Evolutionary conservation across 768 basidiomycete species (phyloP).

Genomic region (Galerina sulciceps): DNA sequence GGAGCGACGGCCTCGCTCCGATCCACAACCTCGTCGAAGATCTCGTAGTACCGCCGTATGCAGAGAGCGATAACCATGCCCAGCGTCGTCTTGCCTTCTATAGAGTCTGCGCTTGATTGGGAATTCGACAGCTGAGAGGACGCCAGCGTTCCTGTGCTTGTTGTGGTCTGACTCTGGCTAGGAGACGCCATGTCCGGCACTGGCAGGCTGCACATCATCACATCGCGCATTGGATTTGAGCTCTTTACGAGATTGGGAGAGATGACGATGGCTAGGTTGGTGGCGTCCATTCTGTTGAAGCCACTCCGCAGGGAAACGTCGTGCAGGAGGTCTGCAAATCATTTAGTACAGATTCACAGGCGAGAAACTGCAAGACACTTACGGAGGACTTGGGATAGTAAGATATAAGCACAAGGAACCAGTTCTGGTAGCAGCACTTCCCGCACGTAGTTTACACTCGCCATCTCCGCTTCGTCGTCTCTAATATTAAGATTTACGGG

Average conservation of each 20-base stretch:
- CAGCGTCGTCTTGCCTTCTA: slow-evolving; percentile 63
- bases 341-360: slow-evolving; percentile 3
- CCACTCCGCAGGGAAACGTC: slow-evolving; percentile 73
- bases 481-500: slow-evolving; percentile 39
- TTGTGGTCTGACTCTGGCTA: not conserved
- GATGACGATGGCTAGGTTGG: slow-evolving; percentile 81
- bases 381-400: slow-evolving; percentile 75
- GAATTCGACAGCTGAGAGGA: slow-evolving; percentile 16
- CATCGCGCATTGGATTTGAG: slow-evolving; percentile 69
- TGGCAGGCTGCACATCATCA: slow-evolving; percentile 72
- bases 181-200: slow-evolving; percentile 29
- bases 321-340: slow-evolving; percentile 68
- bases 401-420: slow-evolving; percentile 72
- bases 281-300: slow-evolving; percentile 80
- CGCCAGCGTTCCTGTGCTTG: not conserved
- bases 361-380: slow-evolving; percentile 24
- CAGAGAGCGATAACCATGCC: slow-evolving; percentile 76
- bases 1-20: slow-evolving; percentile 61
- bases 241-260: slow-evolving; percentile 80
- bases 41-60: slow-evolving; percentile 82
- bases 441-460: slow-evolving; percentile 66
- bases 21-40: slow-evolving; percentile 84
- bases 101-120: slow-evolving; percentile 22
- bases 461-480: slow-evolving; percentile 49
- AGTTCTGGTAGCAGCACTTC: slow-evolving; percentile 70